Evolutionary conservation across 2,329 filamentous ascomycete species (phyloP), one percentile per base, ranked within the genome.

Genomic region (Colletotrichum coccodes): DNA sequence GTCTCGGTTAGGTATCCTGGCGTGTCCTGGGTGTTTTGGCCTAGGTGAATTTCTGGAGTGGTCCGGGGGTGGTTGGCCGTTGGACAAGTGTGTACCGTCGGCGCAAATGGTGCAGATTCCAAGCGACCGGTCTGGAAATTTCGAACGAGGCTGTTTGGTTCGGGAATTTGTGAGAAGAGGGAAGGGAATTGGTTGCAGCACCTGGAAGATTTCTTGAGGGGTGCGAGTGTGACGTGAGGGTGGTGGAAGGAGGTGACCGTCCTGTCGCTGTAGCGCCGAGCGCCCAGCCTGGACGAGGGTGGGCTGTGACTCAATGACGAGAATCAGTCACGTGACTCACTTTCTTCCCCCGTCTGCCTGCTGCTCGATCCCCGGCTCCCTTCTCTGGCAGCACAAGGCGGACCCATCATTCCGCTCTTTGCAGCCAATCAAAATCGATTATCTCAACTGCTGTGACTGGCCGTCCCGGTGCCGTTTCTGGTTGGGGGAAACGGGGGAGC

Each of bases 1-100:
- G 61, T 66, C 66, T 69, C 62, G 66, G 61, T 69, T 69, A 69
- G 61, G 66, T 65, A 69, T 65, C 62, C 66, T 65, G 63, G 66
- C 32, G 21, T 36, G 42, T 44, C 23, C 57, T 60, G 50, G 46
- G 42, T 18, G 18, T 46, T 46, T 16, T 49, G 46, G 46, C 21
- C 11, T 26, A 11, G 54, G 44, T 16, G 32, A 50, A 28, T 50
- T 28, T 7, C 40, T 46, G 23, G 44, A 42, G 32, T 50, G 34
- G 57, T 38, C 44, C 32, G 32, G 42, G 44, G 32, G 40, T 11
- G 42, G 21, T 26, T 30, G 57, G 34, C 44, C 44, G 42, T 36
- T 49, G 34, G 21, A 60, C 44, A 38, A 50, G 44, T 38, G 34
- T 21, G 36, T 47, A 36, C 44, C 38, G 50, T 54, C 50, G 44